Evolutionary conservation across 2,329 filamentous ascomycete species (phyloP).

Genomic region (Arachnomyces sp.): DNA sequence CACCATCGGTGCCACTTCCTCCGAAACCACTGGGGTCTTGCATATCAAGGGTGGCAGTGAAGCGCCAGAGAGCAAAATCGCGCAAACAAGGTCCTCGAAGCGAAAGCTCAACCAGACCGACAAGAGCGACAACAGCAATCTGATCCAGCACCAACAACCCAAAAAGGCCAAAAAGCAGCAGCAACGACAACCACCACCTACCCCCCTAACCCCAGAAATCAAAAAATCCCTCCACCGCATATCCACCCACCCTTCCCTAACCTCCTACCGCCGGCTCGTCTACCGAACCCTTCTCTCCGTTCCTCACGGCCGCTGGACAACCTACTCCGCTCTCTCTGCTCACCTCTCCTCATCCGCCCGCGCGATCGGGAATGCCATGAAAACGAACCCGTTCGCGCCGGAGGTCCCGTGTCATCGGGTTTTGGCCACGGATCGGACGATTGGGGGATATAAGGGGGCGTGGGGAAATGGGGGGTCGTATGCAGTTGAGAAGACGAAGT

Average conservation of each 20-base stretch:
- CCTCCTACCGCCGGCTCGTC: constrained; percentile 47
- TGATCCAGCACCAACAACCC: too few species aligned
- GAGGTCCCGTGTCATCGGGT: constrained; percentile 76
- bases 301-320: constrained; percentile 65
- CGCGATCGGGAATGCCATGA: constrained; percentile 69
- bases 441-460: constrained; percentile 47
- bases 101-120: too few species aligned
- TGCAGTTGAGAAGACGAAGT: constrained; percentile 33
- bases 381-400: constrained; percentile 74
- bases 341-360: constrained; percentile 64
- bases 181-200: too few species aligned
- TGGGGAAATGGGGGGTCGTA: constrained; percentile 41
- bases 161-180: too few species aligned
- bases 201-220: constrained; percentile 3
- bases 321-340: constrained; percentile 65
- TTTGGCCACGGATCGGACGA: constrained; percentile 60
- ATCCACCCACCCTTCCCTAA: constrained; percentile 38
- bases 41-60: too few species aligned
- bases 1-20: too few species aligned
- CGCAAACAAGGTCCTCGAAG: too few species aligned
- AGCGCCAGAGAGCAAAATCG: too few species aligned
- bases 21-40: too few species aligned
- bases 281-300: constrained; percentile 71
- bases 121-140: too few species aligned
- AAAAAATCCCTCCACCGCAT: constrained; percentile 35